Evolutionary conservation across 2,329 filamentous ascomycete genomes (phyloP), one percentile per base, ranked within the genome.

Genomic region (Ceratocystis harringtonii): DNA sequence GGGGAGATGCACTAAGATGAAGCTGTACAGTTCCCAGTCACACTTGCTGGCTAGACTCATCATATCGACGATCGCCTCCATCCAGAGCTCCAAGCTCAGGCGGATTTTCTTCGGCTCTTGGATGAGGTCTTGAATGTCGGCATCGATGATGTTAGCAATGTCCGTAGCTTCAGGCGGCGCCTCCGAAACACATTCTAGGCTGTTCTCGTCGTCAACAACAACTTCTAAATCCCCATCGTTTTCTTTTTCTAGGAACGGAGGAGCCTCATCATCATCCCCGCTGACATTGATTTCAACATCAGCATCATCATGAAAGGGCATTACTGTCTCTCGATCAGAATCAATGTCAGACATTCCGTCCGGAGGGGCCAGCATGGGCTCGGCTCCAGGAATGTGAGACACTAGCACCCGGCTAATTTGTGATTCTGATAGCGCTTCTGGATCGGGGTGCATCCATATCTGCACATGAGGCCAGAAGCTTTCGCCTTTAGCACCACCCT

Each of bases 1-100:
- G 0, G 90, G 89, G 8, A 96, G 78, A 73, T 96, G 89, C 5
- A 90, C 88, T 36, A 99, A 78, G 19, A 92, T 82, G 72, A 92
- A 96, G 74, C 90, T 92, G 78, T 95, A 96, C 1, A 95, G 79
- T 72, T 97, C 91, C 92, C 92, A 97, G 68, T 94, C 87, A 61
- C 84, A 63, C 25, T 61, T 43, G 22, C 63, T 65, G 8, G 48
- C 50, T n/a, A 63, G 32, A 41, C 60, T 30, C 15, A 67, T 19
- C 30, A 65, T 52, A 17, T 57, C 52, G 30, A 90, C 82, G 45
- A 95, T 79, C 10, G 85, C 80, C 68, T 92, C 88, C n/a, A 95
- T 79, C 88, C 90, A 96, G 50, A 80, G 75, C 15, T 80, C 79
- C 60, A 87, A 80, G 64, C 84, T 81, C 64, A 90, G 76, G 6